A percentile compares a stretch with the other conserved stretches of the same genome.
These are phyloP conservation scores for Fusarium drepaniforme DNA, from an alignment of 2,329 filamentous ascomycete genomes.

Conservation along the genomic window DNA sequence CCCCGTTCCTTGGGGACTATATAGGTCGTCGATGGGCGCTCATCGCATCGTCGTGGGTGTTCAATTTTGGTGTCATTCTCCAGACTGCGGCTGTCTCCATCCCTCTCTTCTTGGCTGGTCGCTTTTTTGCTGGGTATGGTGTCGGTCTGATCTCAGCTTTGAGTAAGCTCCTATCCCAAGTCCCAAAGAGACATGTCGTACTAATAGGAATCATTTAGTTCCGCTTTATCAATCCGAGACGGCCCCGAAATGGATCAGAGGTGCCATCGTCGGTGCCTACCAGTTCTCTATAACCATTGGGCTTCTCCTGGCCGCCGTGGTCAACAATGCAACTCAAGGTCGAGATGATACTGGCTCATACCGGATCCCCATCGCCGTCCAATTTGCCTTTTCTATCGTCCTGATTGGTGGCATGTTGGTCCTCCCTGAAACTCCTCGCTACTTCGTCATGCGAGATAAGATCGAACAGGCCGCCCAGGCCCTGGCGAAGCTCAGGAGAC, in stretches of 20 bases:
- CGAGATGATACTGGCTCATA: constrained; percentile 68
- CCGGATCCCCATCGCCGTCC: constrained; percentile 70
- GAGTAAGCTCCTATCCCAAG: background rate
- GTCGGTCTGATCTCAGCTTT: constrained; percentile 52
- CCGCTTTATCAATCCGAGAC: constrained; percentile 79
- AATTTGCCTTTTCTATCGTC: constrained; percentile 76
- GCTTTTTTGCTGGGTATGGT: constrained; percentile 76
- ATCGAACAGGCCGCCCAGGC: constrained; percentile 47
- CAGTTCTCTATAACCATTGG: constrained; percentile 78
- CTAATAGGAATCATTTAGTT: constrained; percentile 53
- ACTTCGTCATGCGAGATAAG: constrained; percentile 69
- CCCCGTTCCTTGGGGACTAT: constrained; percentile 70
- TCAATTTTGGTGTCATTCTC: constrained; percentile 74
- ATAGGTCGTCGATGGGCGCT: constrained; percentile 75
- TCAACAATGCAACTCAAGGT: constrained; percentile 70
- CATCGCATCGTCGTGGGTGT: constrained; percentile 71
- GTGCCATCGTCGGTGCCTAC: constrained; percentile 75
- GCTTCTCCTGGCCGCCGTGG: constrained; percentile 72
- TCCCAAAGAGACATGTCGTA: background rate
- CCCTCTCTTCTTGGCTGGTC: constrained; percentile 75
- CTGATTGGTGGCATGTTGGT: constrained; percentile 72
- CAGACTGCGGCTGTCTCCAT: constrained; percentile 72
- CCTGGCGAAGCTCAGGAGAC: constrained; percentile 70
- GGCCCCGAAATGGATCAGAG: constrained; percentile 77
- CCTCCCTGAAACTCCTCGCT: constrained; percentile 79